A percentile compares a stretch with the other conserved stretches of the same genome.
Evolutionary conservation across 306 rosid species (phyloP).

Genomic region (Quercus rubra): DNA sequence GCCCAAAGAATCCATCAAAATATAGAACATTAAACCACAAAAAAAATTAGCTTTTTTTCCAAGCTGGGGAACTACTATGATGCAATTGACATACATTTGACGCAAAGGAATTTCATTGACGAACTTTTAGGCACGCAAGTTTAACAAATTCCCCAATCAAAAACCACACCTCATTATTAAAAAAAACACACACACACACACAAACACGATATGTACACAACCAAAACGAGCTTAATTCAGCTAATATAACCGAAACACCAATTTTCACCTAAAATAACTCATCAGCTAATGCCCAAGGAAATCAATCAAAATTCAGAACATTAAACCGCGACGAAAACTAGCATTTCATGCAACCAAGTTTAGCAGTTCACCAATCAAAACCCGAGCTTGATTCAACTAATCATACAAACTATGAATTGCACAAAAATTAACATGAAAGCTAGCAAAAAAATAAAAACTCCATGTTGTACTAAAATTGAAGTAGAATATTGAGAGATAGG

Average conservation of each 20-base stretch:
- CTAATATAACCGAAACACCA: background rate
- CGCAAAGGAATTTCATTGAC: background rate
- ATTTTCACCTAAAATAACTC: background rate
- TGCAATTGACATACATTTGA: background rate
- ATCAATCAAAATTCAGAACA: no score
- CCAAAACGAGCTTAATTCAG: background rate
- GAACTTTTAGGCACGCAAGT: background rate
- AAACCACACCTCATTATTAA: no score
- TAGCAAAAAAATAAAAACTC: no score
- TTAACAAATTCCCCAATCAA: background rate
- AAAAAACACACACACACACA: background rate
- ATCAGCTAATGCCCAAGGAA: no score
- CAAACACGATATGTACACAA: background rate
- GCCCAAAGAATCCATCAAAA: background rate
- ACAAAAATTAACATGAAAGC: no score
- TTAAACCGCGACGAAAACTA: no score
- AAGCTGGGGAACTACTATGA: background rate
- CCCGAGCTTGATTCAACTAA: no score
- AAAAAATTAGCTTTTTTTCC: background rate
- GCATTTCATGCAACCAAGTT: no score
- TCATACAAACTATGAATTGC: no score
- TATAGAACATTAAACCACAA: background rate
- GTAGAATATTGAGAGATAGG: background rate
- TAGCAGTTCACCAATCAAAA: no score
- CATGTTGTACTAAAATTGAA: background rate